Base-by-base conservation (phyloP, 495 filamentous ascomycete genomes). In the Aspergillus cavernicola region DNA sequence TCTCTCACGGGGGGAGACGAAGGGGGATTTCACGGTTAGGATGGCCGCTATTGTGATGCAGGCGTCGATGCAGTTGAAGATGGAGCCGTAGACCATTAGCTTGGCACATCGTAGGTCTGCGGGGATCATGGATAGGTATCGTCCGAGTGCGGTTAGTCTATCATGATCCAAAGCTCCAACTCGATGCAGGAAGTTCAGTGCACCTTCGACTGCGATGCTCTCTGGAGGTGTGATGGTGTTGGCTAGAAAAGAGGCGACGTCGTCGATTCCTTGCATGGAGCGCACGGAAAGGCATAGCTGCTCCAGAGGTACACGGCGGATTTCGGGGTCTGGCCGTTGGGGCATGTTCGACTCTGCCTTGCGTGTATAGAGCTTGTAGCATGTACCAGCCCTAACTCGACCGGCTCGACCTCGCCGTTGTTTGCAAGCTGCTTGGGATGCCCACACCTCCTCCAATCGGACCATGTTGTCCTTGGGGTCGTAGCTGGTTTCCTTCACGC, bases 401-500 rank as follows among this genome's bases (percentile, higher is more conserved):
- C 93, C 93, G 22, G 93, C 93, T 66, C 93, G 86, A 60, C 93
- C 93, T 18, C 92, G 86, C n/a, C 93, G 85, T 66, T 98, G 93
- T 65, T 97, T 96, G 65, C 91, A 96, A 10, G 95, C 95, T 3
- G 95, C 92, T 16, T 84, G 81, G 11, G 93, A 97, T 13, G 92
- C 93, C 91, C 92, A 98, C 0, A 90, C 89, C 71, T 98, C 93
- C 59, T 89, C 84, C 1, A 98, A 83, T 57, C 89, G 89, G 36
- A 96, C 89, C 83, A 97, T 93, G 66, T 95, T 96, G 67, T 88
- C 92, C 52, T 86, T 84, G 0, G 91, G 84, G 66, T 97, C 92
- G 59, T 92, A 98, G 59, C 86, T 91, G 0, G 92, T 97, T 69
- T 98, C 93, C 66, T 97, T 97, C 18, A 98, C 92, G 26, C 88